These are phyloP conservation scores for Fallopia convolvulus DNA, from an alignment of 148 eudicot species.

Conservation along the genomic window DNA sequence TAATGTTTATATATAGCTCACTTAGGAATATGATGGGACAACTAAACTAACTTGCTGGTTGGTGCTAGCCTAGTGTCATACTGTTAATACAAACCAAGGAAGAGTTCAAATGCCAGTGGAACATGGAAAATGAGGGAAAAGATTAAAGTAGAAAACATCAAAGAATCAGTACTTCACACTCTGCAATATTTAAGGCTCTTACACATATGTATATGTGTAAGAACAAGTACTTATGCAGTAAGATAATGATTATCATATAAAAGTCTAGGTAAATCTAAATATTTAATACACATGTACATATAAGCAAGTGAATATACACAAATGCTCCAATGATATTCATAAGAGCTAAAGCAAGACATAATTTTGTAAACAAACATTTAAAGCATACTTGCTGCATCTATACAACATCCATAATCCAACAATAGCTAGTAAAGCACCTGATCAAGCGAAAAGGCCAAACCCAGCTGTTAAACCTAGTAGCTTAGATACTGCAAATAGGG, in stretches of 20 bases:
- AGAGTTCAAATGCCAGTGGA: no score
- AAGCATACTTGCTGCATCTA: slow-evolving; percentile 78
- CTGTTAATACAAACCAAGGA: no score
- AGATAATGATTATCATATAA: not conserved
- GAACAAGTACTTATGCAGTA: not conserved
- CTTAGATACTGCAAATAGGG: slow-evolving; percentile 45
- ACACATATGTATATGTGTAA: not conserved
- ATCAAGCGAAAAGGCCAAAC: slow-evolving; percentile 76
- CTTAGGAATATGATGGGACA: no score
- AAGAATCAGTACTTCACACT: not conserved
- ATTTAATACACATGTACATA: not conserved
- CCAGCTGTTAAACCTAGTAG: slow-evolving; percentile 72
- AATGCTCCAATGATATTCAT: not conserved
- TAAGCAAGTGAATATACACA: not conserved
- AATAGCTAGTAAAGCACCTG: slow-evolving; percentile 66
- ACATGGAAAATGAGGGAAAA: no score
- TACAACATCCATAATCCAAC: slow-evolving; percentile 68
- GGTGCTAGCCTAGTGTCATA: no score
- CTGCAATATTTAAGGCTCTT: not conserved
- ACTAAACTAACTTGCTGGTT: no score
- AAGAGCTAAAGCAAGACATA: not conserved
- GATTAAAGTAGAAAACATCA: no score
- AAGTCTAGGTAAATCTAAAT: not conserved
- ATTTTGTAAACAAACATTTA: not conserved
- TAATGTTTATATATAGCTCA: no score